Percentiles rank a stretch among this genome's conserved stretches.
These are phyloP conservation scores for Xylaria intraflava DNA, from an alignment of 495 filamentous ascomycete genomes.

Conservation along the genomic window DNA sequence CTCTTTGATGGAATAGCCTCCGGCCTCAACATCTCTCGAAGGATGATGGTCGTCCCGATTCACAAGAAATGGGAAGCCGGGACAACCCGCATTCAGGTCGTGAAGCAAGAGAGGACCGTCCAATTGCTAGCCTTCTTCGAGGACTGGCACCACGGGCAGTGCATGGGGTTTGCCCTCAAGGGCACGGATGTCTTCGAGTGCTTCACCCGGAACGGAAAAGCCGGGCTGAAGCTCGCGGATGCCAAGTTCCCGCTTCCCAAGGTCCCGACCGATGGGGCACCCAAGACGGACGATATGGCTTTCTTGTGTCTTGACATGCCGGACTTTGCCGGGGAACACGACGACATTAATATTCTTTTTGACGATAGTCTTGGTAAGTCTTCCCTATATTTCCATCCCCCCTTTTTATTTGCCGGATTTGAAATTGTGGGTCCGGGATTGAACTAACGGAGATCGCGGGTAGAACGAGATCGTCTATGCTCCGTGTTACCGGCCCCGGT, in stretches of 20 bases:
- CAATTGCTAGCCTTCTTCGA: constrained; percentile 80
- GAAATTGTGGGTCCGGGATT: not conserved
- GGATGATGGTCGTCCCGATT: constrained; percentile 80
- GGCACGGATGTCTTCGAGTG: constrained; percentile 72
- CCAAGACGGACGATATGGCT: constrained; percentile 42
- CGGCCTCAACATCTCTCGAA: constrained; percentile 73
- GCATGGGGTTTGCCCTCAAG: constrained; percentile 81
- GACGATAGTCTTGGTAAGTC: constrained; percentile 69
- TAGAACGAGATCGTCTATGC: constrained; percentile 41
- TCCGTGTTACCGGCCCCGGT: constrained; percentile 42
- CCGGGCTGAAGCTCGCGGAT: constrained; percentile 68
- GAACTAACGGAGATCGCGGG: constrained; percentile 17
- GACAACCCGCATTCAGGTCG: constrained; percentile 67
- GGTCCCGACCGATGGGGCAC: constrained; percentile 43
- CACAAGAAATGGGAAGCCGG: constrained; percentile 85
- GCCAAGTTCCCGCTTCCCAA: constrained; percentile 83
- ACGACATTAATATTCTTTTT: constrained; percentile 80
- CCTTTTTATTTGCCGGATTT: no score
- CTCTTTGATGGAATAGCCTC: constrained; percentile 67
- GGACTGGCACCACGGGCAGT: constrained; percentile 73
- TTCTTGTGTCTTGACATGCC: constrained; percentile 81
- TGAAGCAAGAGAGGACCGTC: constrained; percentile 61
- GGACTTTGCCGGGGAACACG: constrained; percentile 83
- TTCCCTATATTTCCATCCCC: not conserved
- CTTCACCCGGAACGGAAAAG: constrained; percentile 59